Percentiles rank a stretch among this genome's conserved stretches.
Conservation (phyloP, 805 yeast genomes). For the Peterozyma xylosa region DNA sequence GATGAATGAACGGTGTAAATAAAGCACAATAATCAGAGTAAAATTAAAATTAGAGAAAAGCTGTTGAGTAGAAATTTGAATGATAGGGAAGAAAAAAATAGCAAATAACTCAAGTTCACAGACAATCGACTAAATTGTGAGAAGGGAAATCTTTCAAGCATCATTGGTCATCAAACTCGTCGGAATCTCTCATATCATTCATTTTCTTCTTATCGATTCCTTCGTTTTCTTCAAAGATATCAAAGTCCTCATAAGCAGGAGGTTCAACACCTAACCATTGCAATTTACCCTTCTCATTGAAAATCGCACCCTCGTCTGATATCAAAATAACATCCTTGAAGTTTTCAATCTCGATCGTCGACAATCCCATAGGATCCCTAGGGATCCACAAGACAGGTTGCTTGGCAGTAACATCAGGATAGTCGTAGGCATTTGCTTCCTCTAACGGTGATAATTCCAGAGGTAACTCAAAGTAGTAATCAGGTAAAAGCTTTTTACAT, state of each 20-base stretch:
- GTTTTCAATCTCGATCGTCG: conserved; percentile 48
- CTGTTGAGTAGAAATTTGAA: too few species aligned
- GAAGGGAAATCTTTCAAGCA: too few species aligned
- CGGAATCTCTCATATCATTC: too few species aligned
- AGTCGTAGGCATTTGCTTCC: conserved; percentile 63
- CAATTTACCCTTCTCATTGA: conserved; percentile 42
- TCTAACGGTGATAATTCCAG: conserved; percentile 31
- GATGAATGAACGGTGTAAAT: too few species aligned
- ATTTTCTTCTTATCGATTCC: too few species aligned
- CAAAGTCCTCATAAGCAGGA: conserved; percentile 22
- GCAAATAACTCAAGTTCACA: too few species aligned
- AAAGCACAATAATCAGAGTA: too few species aligned
- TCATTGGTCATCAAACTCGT: too few species aligned
- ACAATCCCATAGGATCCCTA: conserved; percentile 79
- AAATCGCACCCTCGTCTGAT: conserved; percentile 60
- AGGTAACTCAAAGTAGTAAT: conserved; percentile 43
- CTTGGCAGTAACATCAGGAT: conserved; percentile 62
- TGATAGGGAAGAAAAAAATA: too few species aligned
- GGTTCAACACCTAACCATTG: conserved; percentile 41
- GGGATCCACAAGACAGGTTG: conserved; percentile 90
- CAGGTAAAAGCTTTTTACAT: conserved; percentile 47
- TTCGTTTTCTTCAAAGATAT: too few species aligned
- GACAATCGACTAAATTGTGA: too few species aligned
- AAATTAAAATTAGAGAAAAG: too few species aligned
- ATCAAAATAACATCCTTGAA: conserved; percentile 51